Percentiles rank a stretch among this genome's conserved stretches.
These are phyloP conservation scores for Ceratocystis lukuohia DNA, from an alignment of 2,329 filamentous ascomycete genomes.

Conservation along the genomic window DNA sequence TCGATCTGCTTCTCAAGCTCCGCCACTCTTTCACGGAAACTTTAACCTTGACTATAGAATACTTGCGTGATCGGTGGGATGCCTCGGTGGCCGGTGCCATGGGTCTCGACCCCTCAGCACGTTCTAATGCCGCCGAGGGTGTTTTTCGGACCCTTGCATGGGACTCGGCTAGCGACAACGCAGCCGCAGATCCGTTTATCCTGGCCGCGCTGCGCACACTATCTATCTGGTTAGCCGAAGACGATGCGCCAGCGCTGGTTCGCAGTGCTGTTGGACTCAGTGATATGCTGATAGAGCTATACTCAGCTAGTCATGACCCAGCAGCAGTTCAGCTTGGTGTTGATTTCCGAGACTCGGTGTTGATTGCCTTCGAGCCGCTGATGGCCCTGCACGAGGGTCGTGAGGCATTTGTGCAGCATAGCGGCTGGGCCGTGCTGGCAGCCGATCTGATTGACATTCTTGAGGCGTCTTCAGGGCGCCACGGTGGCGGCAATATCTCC, in stretches of 20 bases:
- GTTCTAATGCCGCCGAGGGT: constrained; percentile 33
- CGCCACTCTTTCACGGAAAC: constrained; percentile 49
- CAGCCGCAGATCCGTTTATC: constrained; percentile 43
- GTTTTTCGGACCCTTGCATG: constrained; percentile 40
- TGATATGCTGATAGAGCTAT: constrained; percentile 52
- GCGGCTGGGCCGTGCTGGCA: constrained; percentile 42
- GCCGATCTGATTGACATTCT: constrained; percentile 37
- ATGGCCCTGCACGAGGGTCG: constrained; percentile 36
- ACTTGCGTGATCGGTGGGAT: constrained; percentile 57
- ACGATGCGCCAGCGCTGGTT: constrained; percentile 47
- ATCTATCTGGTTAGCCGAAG: constrained; percentile 55
- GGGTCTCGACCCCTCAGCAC: constrained; percentile 46
- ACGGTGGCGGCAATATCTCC: constrained; percentile 19
- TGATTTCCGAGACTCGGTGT: constrained; percentile 43
- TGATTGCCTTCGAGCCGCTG: constrained; percentile 48
- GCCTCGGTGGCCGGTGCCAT: constrained; percentile 48
- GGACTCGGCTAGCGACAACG: constrained; percentile 40
- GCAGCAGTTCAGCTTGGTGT: constrained; percentile 24
- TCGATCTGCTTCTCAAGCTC: constrained; percentile 43
- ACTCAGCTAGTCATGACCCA: constrained; percentile 27
- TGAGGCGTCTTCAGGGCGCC: constrained; percentile 19
- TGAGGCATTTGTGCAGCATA: constrained; percentile 35
- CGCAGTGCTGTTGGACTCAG: constrained; percentile 44
- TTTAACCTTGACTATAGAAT: constrained; percentile 49
- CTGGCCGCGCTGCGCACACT: constrained; percentile 44